phyloP scores from a whole-genome alignment of 352 stramenopile species.

The Globisporangium paroecandrum region DNA sequence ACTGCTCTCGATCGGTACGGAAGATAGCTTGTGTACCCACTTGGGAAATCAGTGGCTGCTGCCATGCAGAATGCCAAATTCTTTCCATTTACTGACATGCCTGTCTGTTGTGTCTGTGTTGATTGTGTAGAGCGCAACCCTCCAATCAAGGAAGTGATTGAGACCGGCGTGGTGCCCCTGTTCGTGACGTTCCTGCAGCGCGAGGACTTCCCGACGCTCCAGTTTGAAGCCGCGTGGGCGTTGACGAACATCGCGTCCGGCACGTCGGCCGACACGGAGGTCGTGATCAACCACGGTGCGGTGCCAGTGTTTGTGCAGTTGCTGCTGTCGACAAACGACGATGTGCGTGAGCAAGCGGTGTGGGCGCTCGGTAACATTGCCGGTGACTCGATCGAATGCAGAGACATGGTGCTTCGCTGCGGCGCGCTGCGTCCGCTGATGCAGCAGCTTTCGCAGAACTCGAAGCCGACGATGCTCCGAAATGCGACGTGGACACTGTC shows the following conservation, averaged over 20 bases:
- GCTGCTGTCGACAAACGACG: constrained; percentile 95
- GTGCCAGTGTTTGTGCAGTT: constrained; percentile 97
- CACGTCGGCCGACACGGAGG: constrained; percentile 97
- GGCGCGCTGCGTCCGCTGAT: constrained; percentile 95
- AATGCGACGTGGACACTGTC: constrained; percentile 99
- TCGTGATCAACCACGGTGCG: constrained; percentile 96
- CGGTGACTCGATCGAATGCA: constrained; percentile 95
- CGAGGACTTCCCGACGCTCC: constrained; percentile 90
- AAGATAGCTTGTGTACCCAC: not conserved
- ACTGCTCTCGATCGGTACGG: constrained; percentile 94
- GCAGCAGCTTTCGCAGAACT: constrained; percentile 88
- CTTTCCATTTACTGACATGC: not conserved
- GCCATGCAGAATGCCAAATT: not conserved
- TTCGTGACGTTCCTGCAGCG: constrained; percentile 98
- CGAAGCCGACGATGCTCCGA: constrained; percentile 95
- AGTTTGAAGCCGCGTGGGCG: constrained; percentile 99
- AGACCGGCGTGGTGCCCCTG: constrained; percentile 96
- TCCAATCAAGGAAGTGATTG: constrained; percentile 99
- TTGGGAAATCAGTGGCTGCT: not conserved
- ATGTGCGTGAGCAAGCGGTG: constrained; percentile 96
- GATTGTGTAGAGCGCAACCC: constrained; percentile 92
- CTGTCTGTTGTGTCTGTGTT: constrained; percentile 13
- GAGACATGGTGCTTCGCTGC: constrained; percentile 94
- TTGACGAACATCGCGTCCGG: constrained; percentile 99
- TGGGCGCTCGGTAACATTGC: constrained; percentile 99